These are phyloP conservation scores for Suhomyces kunorum DNA, from an alignment of 1,139 yeast species.

Conservation along the genomic window DNA sequence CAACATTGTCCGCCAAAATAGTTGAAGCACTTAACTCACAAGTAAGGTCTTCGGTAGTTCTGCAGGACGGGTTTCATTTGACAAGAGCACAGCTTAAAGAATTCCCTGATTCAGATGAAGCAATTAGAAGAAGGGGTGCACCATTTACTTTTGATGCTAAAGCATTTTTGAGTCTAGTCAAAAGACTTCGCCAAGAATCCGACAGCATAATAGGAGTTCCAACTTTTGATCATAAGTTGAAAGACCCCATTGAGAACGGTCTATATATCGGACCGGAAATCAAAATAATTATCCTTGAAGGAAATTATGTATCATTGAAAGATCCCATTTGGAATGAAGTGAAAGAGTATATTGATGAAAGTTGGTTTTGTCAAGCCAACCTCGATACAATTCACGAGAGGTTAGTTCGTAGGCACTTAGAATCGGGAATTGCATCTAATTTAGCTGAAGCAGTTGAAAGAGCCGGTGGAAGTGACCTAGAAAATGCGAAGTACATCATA, in stretches of 20 bases:
- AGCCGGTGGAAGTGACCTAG: constrained; percentile 67
- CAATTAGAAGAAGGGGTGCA: constrained; percentile 73
- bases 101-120: constrained; percentile 56
- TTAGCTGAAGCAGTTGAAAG: constrained; percentile 62
- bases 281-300: constrained; percentile 62
- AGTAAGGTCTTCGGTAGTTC: constrained; percentile 32
- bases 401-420: constrained; percentile 59
- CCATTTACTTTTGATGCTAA: constrained; percentile 79
- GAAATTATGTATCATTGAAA: constrained; percentile 56
- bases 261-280: constrained; percentile 44
- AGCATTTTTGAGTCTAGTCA: constrained; percentile 31
- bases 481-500: constrained; percentile 63
- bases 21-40: constrained; percentile 19
- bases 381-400: constrained; percentile 39
- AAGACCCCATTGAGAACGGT: constrained; percentile 64
- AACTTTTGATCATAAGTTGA: constrained; percentile 70
- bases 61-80: constrained; percentile 83
- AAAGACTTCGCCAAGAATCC: constrained; percentile 19
- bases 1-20: constrained; percentile 21
- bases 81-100: constrained; percentile 54
- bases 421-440: constrained; percentile 61
- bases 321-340: constrained; percentile 55
- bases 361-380: constrained; percentile 52
- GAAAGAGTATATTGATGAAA: constrained; percentile 36
- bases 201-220: constrained; percentile 50